Evolutionary conservation across 306 rosid species (phyloP).

Genomic region (Cucurbita pepo): DNA sequence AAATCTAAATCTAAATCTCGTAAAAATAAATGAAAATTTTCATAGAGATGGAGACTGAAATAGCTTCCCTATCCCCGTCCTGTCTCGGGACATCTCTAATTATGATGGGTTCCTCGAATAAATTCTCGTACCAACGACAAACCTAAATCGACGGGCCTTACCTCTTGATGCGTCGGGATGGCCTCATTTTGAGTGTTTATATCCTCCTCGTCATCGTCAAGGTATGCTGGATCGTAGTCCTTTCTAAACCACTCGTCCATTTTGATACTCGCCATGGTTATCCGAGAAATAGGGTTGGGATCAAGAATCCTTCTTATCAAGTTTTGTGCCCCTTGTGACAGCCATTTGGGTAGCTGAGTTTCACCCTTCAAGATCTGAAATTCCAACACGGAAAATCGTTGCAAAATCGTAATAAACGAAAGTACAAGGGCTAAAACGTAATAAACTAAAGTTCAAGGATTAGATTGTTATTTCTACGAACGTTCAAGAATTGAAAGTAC

Average conservation of each 20-base stretch:
- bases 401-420: too few relatives aligned
- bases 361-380: slow-evolving; percentile 69
- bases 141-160: slow-evolving; percentile 1
- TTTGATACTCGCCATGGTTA: slow-evolving; percentile 50
- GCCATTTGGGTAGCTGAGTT: slow-evolving; percentile 49
- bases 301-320: slow-evolving; percentile 68
- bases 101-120: too few relatives aligned
- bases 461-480: too few relatives aligned
- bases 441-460: too few relatives aligned
- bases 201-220: slow-evolving; percentile 62
- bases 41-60: too few relatives aligned
- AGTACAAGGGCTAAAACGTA: too few relatives aligned
- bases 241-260: slow-evolving; percentile 73
- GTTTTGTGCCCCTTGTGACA: slow-evolving; percentile 53
- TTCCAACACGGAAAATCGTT: not conserved
- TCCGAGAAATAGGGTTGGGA: slow-evolving; percentile 53
- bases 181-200: slow-evolving; percentile 8
- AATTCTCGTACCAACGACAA: not conserved
- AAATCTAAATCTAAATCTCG: too few relatives aligned
- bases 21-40: too few relatives aligned
- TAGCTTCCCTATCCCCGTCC: too few relatives aligned
- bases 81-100: too few relatives aligned
- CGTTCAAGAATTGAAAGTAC: too few relatives aligned
- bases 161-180: slow-evolving; percentile 27
- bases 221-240: slow-evolving; percentile 38